Percentiles rank a stretch among this genome's conserved stretches.
Conservation (phyloP, 1,139 yeast genomes). For the Saccharomyces hybrid region DNA sequence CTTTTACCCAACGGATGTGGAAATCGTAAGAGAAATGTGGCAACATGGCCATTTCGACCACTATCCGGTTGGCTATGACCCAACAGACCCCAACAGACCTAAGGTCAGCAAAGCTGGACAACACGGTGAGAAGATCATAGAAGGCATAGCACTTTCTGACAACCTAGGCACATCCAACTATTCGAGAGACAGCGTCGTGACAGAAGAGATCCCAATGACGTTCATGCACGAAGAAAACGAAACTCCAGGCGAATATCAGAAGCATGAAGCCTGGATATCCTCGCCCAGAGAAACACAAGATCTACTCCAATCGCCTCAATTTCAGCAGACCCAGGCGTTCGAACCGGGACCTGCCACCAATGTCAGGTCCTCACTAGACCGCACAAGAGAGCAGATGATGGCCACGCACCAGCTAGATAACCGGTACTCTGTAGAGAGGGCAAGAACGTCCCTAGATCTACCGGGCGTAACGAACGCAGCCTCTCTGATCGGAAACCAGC, state of each 20-base stretch:
- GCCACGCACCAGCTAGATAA: constrained; percentile 33
- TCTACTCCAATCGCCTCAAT: constrained; percentile 18
- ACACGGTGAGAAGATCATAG: constrained; percentile 13
- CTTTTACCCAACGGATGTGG: constrained; percentile 70
- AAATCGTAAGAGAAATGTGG: constrained; percentile 75
- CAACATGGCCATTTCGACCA: constrained; percentile 51
- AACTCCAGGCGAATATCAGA: constrained; percentile 14
- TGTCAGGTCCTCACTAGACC: constrained; percentile 33
- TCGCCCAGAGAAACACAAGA: constrained; percentile 19
- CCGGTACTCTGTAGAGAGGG: constrained; percentile 34
- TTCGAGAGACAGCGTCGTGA: constrained; percentile 24
- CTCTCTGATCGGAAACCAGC: constrained; percentile 24
- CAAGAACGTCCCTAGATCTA: constrained; percentile 34
- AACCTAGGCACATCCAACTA: constrained; percentile 12
- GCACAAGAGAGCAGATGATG: constrained; percentile 33
- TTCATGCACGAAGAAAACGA: constrained; percentile 19
- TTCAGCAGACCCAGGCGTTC: not conserved
- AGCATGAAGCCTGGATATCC: constrained; percentile 5
- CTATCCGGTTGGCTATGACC: constrained; percentile 54
- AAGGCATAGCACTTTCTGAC: constrained; percentile 13
- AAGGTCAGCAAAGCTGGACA: constrained; percentile 23
- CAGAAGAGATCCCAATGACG: constrained; percentile 31
- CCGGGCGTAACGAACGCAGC: constrained; percentile 36
- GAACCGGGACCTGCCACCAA: not conserved
- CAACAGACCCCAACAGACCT: constrained; percentile 48